Conservation (phyloP, 2,329 filamentous ascomycete species). For the Karstenula rhodostoma region DNA sequence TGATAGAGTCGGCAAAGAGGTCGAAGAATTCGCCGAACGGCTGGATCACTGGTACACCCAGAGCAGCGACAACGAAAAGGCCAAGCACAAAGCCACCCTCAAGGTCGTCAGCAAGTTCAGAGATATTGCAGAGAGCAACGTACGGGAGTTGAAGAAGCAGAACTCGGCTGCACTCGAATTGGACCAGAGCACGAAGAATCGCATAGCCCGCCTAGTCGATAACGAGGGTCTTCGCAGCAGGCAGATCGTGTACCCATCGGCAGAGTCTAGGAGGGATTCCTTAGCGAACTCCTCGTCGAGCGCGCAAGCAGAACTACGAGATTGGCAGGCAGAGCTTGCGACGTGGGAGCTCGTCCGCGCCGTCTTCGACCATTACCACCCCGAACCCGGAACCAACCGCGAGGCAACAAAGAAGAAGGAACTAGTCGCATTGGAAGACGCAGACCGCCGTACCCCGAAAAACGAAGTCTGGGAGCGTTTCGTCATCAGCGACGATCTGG, state of each 20-base stretch:
- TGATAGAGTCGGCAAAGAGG: conserved; percentile 77
- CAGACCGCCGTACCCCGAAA: conserved; percentile 64
- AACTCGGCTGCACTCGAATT: conserved; percentile 50
- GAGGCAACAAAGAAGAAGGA: conserved; percentile 42
- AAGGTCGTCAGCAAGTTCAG: conserved; percentile 52
- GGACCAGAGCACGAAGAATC: conserved; percentile 41
- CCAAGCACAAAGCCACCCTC: conserved; percentile 62
- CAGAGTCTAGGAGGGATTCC: conserved; percentile 1
- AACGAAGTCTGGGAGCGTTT: conserved; percentile 76
- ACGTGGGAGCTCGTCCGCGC: conserved; percentile 88
- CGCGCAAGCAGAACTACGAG: conserved; percentile 60
- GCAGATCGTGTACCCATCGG: conserved; percentile 26
- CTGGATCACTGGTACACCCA: conserved; percentile 73
- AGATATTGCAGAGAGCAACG: conserved; percentile 61
- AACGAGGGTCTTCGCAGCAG: conserved; percentile 23
- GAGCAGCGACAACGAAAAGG: conserved; percentile 40
- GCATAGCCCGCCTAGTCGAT: conserved; percentile 42
- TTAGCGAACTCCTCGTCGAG: conserved; percentile 37
- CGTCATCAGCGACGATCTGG: conserved; percentile 73
- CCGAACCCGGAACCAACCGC: conserved; percentile 44
- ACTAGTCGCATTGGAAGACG: conserved; percentile 41
- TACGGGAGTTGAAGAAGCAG: conserved; percentile 55
- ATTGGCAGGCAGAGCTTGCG: conserved; percentile 83
- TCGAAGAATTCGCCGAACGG: conserved; percentile 84
- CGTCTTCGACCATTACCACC: conserved; percentile 73